Evolutionary conservation across 192 early-diverging fungal genomes (phyloP).

Genomic region (Podila horticola): DNA sequence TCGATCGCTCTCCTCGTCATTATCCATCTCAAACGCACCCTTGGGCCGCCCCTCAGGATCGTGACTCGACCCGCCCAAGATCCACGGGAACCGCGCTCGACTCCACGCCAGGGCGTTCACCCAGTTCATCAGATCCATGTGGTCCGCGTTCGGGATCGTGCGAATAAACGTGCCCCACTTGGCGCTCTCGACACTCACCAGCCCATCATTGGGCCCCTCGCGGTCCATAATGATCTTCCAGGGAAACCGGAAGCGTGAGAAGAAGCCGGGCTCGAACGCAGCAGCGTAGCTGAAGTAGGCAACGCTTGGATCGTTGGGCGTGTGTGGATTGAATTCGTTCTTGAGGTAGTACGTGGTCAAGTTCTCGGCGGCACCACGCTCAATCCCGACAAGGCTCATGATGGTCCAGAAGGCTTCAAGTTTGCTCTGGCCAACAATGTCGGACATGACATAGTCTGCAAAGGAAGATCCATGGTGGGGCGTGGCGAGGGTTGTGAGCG

Average conservation of each 20-base stretch:
- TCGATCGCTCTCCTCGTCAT: constrained; percentile 13
- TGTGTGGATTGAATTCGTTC: constrained; percentile 85
- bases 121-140: constrained; percentile 54
- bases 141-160: constrained; percentile 57
- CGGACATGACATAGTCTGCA: constrained; percentile 76
- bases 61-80: constrained; percentile 43
- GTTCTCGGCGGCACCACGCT: constrained; percentile 89
- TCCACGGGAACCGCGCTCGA: constrained; percentile 45
- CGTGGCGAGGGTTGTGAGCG: constrained; percentile 92
- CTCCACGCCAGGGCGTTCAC: constrained; percentile 44
- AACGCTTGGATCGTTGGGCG: constrained; percentile 79
- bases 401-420: constrained; percentile 35
- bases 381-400: constrained; percentile 56
- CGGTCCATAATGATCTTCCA: constrained; percentile 78
- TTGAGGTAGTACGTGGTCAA: constrained; percentile 87
- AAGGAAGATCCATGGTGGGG: constrained; percentile 93
- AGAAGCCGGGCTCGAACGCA: constrained; percentile 67
- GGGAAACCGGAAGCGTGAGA: constrained; percentile 82
- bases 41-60: constrained; percentile 41
- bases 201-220: constrained; percentile 94
- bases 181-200: constrained; percentile 89
- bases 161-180: constrained; percentile 89
- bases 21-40: constrained; percentile 32
- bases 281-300: constrained; percentile 87
- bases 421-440: constrained; percentile 21